Base-by-base conservation (phyloP, 495 filamentous ascomycete genomes). In the Amorphotheca resinae region DNA sequence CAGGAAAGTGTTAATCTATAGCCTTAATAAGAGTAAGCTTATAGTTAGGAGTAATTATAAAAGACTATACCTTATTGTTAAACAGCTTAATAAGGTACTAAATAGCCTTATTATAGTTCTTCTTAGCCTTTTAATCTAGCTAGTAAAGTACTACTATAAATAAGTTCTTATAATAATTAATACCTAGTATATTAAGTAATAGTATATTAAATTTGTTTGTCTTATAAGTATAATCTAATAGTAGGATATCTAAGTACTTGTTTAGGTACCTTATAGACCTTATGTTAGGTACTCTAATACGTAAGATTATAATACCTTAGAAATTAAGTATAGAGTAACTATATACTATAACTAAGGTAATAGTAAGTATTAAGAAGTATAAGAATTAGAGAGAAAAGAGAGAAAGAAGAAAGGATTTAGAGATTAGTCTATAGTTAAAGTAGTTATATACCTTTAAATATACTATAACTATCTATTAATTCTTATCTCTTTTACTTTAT, bases 161-260 rank as follows among this genome's bases (percentile, higher is more conserved):
- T 9, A 18, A 18, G 26, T 41, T 3, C 12, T 31, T 31, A 4
- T 30, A 15, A 4, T 22, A 18, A 36, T 51, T 37, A 35, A 51
- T 37, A 1, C 36, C 48, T 17, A 51, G 17, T 1, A 47, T 48
- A 31, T 51, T 37, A 30, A 51, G 38, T 18, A 51, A 20, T 23
- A 38, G 48, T 38, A 51, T 51, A 12, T 15, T 17, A 21, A 42
- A 37, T 30, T 49, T 51, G 30, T 51, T 51, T 2, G 48, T 48
- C 15, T 51, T 51, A 26, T 51, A 51, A 15, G 48, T 51, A 26
- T 22, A 47, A 33, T 51, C 45, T 6, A 51, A 22, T 1, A 51
- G 4, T 1, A 48, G 9, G 12, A 51, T 28, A 30, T 49, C 34
- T n/a, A n/a, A n/a, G n/a, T n/a, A n/a, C n/a, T n/a, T n/a, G n/a